Percentiles rank a stretch among this genome's conserved stretches.
Evolutionary conservation across 1,284 basidiomycete genomes (phyloP).

Genomic region (Xerocomus amazonicus): DNA sequence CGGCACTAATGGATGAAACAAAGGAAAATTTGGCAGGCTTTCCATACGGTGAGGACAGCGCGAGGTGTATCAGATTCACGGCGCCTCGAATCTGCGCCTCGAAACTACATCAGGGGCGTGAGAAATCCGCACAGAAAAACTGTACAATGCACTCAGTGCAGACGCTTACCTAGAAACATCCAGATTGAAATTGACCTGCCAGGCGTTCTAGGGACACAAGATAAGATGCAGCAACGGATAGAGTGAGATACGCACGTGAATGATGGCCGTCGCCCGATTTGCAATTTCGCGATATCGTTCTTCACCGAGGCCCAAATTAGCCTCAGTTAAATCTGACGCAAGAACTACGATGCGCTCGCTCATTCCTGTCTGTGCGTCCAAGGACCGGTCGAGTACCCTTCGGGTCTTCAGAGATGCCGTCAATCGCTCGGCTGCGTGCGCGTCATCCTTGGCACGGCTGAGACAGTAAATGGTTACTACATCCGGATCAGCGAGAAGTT

Average conservation of each 20-base stretch:
- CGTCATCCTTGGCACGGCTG: conserved; percentile 44
- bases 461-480: conserved; percentile 50
- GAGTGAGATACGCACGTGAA: conserved; percentile 41
- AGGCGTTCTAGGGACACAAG: conserved; percentile 37
- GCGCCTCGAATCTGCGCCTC: conserved; percentile 51
- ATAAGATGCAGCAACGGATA: background rate
- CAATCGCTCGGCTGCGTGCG: conserved; percentile 37
- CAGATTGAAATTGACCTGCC: conserved; percentile 48
- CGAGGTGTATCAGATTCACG: conserved; percentile 52
- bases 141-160: background rate
- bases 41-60: conserved; percentile 39
- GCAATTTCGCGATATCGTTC: conserved; percentile 38
- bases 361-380: conserved; percentile 1
- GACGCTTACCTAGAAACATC: conserved; percentile 41
- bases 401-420: conserved; percentile 33
- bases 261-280: conserved; percentile 39
- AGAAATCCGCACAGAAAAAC: background rate
- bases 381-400: conserved; percentile 20
- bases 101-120: conserved; percentile 12
- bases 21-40: conserved; percentile 50
- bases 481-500: conserved; percentile 37
- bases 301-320: conserved; percentile 39
- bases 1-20: conserved; percentile 50
- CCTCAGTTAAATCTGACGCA: conserved; percentile 42
- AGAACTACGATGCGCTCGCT: conserved; percentile 38